phyloP scores from a whole-genome alignment of 2,329 filamentous ascomycete species.

The Cryphonectria nitschkei region DNA sequence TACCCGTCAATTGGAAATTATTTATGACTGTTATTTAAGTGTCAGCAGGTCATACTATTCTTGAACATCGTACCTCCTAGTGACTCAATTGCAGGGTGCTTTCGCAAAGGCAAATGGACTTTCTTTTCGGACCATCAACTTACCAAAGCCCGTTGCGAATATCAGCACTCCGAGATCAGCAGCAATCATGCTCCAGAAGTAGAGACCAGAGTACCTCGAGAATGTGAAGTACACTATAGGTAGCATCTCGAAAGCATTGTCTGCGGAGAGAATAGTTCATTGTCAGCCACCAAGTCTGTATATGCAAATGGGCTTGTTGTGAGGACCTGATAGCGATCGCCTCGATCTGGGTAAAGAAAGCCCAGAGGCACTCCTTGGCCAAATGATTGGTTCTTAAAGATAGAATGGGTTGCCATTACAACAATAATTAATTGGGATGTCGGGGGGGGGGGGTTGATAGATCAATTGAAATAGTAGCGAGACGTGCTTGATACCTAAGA shows the following conservation, averaged over 20 bases:
- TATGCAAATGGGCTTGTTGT: not conserved
- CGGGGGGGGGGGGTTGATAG: not conserved
- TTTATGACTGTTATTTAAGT: slow-evolving; percentile 45
- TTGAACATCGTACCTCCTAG: not conserved
- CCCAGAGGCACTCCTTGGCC: not conserved
- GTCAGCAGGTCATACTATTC: slow-evolving; percentile 42
- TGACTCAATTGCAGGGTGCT: not conserved
- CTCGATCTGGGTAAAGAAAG: not conserved
- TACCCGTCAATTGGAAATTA: slow-evolving; percentile 33
- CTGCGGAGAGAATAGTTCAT: not conserved
- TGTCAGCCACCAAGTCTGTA: not conserved
- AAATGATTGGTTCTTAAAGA: not conserved
- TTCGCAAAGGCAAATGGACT: not conserved
- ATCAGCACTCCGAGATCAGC: slow-evolving; percentile 41
- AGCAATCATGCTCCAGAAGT: slow-evolving; percentile 45
- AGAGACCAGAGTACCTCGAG: slow-evolving; percentile 36
- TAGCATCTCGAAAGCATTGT: slow-evolving; percentile 22
- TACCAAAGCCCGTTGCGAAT: slow-evolving; percentile 47
- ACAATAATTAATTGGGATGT: no score
- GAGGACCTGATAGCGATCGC: not conserved
- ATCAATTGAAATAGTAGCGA: not conserved
- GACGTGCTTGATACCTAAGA: not conserved
- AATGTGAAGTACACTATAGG: slow-evolving; percentile 24
- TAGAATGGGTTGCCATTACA: not conserved
- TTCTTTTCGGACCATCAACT: slow-evolving; percentile 34